Evolutionary conservation across 1,284 basidiomycete genomes (phyloP).

Genomic region (Fomitopsis schrenkii): DNA sequence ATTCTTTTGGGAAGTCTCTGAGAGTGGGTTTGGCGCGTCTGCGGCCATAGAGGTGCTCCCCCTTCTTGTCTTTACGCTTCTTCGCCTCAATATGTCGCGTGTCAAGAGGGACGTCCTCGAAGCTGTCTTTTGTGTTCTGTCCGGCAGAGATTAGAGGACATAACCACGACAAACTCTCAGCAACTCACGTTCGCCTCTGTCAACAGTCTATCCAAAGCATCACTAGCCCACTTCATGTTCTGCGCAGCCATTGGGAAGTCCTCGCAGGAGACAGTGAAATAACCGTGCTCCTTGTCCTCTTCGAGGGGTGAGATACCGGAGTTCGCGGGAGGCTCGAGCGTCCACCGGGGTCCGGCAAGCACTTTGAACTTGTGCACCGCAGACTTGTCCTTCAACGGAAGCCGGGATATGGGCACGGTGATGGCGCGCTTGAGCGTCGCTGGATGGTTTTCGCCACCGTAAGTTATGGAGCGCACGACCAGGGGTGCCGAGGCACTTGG

Average conservation of each 20-base stretch:
- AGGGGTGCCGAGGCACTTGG: conserved; percentile 57
- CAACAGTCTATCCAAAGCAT: conserved; percentile 70
- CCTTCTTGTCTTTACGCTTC: conserved; percentile 64
- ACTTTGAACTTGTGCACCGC: conserved; percentile 79
- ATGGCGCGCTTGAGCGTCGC: conserved; percentile 66
- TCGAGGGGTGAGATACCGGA: conserved; percentile 46
- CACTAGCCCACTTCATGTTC: conserved; percentile 87
- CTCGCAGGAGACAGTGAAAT: conserved; percentile 83
- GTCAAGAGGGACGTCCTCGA: conserved; percentile 72
- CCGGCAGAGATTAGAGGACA: conserved; percentile 3
- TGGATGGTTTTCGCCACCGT: conserved; percentile 72
- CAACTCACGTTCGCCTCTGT: conserved; percentile 72
- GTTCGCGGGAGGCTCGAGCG: conserved; percentile 64
- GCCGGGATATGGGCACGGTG: conserved; percentile 65
- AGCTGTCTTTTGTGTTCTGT: conserved; percentile 48
- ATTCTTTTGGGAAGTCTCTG: conserved; percentile 77
- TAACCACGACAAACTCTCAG: not conserved
- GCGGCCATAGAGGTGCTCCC: conserved; percentile 58
- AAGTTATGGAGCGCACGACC: conserved; percentile 71
- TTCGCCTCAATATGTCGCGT: conserved; percentile 71
- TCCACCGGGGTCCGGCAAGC: conserved; percentile 82
- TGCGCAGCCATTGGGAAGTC: conserved; percentile 71
- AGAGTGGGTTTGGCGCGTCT: conserved; percentile 58
- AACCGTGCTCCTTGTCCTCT: conserved; percentile 60
- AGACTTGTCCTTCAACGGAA: conserved; percentile 57